Evolutionary conservation across 2,329 filamentous ascomycete genomes (phyloP).

Genomic region (Paracorniculantispora psalliotae): DNA sequence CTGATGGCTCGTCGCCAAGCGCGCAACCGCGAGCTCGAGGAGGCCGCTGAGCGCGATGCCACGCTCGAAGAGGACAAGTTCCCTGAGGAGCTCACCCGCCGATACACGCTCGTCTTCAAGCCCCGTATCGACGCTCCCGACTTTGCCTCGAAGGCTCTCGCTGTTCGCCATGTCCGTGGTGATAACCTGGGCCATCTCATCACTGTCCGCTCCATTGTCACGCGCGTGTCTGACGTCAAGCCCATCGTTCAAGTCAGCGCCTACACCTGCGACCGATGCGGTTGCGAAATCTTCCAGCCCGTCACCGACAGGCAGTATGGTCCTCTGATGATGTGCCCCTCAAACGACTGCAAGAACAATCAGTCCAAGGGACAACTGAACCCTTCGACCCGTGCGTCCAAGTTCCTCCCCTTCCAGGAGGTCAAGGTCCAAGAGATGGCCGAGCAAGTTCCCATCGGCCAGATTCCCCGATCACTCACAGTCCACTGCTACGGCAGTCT

Average conservation of each 20-base stretch:
- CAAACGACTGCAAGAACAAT: conserved; percentile 82
- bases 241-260: conserved; percentile 96
- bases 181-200: conserved; percentile 92
- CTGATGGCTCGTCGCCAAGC: conserved; percentile 88
- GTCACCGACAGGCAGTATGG: conserved; percentile 87
- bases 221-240: conserved; percentile 95
- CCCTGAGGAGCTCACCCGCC: conserved; percentile 82
- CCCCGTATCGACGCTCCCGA: conserved; percentile 71
- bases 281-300: conserved; percentile 96
- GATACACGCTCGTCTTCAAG: conserved; percentile 96
- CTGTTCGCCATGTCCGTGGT: conserved; percentile 89
- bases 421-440: conserved; percentile 98
- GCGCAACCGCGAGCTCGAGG: conserved; percentile 72
- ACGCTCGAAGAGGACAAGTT: conserved; percentile 71
- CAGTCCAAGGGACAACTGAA: conserved; percentile 92
- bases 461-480: conserved; percentile 89
- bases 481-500: conserved; percentile 84
- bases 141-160: conserved; percentile 60
- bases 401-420: conserved; percentile 96
- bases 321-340: conserved; percentile 81
- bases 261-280: conserved; percentile 94
- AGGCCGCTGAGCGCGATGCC: conserved; percentile 63
- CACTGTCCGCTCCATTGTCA: conserved; percentile 89
- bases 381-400: conserved; percentile 90
- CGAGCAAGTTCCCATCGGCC: conserved; percentile 97